phyloP scores from a whole-genome alignment of 192 early-diverging fungal genomes.

The Coemansia sp. region DNA sequence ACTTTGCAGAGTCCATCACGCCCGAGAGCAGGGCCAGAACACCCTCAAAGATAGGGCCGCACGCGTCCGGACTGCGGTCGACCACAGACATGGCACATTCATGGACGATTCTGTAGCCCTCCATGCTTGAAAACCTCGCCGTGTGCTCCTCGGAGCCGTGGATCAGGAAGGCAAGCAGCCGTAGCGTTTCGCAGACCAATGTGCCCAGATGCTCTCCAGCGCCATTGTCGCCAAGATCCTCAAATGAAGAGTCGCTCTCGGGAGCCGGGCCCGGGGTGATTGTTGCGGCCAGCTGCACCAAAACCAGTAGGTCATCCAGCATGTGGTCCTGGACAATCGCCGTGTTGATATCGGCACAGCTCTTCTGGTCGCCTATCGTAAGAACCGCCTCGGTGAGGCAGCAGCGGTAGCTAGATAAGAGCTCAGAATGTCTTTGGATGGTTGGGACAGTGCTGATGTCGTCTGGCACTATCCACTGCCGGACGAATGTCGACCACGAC shows the following conservation, averaged over 20 bases:
- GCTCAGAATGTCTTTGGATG: conserved; percentile 3
- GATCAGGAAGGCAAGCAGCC: conserved; percentile 27
- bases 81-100: conserved; percentile 1
- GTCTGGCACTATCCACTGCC: conserved; percentile 7
- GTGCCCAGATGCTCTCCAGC: conserved; percentile 1
- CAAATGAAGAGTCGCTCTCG: neutral
- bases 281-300: conserved; percentile 16
- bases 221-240: conserved; percentile 7
- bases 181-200: conserved; percentile 13
- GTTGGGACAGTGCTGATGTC: conserved; percentile 2
- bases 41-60: conserved; percentile 10
- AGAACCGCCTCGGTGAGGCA: conserved; percentile 11
- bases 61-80: neutral
- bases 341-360: neutral
- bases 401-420: conserved; percentile 7
- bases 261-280: neutral
- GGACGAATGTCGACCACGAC: conserved; percentile 10
- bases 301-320: conserved; percentile 9
- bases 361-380: neutral
- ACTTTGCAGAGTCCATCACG: neutral
- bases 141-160: conserved; percentile 6
- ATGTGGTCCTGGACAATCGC: conserved; percentile 2
- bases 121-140: neutral
- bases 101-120: conserved; percentile 13
- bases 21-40: conserved; percentile 29